Conservation (phyloP, 306 rosid species). For the Parietaria judaica region DNA sequence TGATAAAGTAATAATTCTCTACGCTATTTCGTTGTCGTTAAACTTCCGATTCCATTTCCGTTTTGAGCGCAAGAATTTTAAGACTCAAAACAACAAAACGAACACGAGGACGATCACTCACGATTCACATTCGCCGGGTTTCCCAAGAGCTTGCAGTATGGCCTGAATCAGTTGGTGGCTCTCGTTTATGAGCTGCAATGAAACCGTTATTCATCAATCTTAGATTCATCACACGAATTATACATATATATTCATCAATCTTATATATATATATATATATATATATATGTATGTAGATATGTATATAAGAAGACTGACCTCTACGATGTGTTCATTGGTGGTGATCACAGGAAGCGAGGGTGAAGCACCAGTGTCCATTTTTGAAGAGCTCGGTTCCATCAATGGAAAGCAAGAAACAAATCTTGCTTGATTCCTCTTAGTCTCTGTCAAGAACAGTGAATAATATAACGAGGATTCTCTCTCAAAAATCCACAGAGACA, state of each 20-base stretch:
- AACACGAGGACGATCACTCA: slow-evolving; percentile 16
- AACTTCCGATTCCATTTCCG: neutral
- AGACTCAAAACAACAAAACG: neutral
- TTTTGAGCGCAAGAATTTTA: neutral
- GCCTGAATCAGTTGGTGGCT: slow-evolving; percentile 40
- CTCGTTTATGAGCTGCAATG: slow-evolving; percentile 52
- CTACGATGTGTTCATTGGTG: slow-evolving; percentile 45
- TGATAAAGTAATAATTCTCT: too few species aligned
- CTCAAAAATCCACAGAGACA: too few species aligned
- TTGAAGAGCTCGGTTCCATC: slow-evolving; percentile 11
- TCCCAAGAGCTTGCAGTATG: slow-evolving; percentile 38
- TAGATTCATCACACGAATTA: too few species aligned
- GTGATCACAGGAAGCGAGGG: slow-evolving; percentile 23
- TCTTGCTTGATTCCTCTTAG: neutral
- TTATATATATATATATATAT: too few species aligned
- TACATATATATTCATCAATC: neutral
- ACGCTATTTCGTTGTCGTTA: too few species aligned
- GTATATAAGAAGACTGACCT: slow-evolving; percentile 20
- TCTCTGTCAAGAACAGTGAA: neutral
- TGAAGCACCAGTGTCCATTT: slow-evolving; percentile 31
- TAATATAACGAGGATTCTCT: neutral
- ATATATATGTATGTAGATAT: too few species aligned
- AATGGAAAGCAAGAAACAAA: neutral
- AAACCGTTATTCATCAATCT: neutral
- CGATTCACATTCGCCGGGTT: slow-evolving; percentile 25